These are phyloP conservation scores for Nectriaceae sp. DNA, from an alignment of 2,329 filamentous ascomycete species.

Conservation along the genomic window DNA sequence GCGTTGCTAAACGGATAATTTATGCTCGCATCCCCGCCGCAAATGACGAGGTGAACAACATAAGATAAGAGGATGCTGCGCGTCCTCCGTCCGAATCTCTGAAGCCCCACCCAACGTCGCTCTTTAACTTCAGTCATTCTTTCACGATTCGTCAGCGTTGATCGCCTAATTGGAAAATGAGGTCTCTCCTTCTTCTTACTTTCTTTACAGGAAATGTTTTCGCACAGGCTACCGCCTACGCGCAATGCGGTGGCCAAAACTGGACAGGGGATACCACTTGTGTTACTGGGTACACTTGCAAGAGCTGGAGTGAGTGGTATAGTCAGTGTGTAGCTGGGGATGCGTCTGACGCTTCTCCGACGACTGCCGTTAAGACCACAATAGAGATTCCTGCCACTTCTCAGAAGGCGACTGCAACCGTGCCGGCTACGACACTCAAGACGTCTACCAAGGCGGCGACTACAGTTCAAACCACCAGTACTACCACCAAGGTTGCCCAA, in stretches of 20 bases:
- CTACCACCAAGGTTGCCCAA: not conserved
- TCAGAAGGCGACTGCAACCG: not conserved
- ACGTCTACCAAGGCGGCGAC: no score
- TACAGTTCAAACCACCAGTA: no score
- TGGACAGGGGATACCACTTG: constrained; percentile 3
- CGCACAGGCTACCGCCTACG: not conserved
- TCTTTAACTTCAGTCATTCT: not conserved
- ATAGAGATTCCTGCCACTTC: not conserved
- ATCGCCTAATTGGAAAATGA: not conserved
- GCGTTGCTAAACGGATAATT: no score
- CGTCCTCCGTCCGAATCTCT: no score
- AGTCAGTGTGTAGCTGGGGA: not conserved
- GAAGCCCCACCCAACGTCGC: no score
- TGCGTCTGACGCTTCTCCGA: not conserved
- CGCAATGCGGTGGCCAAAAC: not conserved
- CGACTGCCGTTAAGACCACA: not conserved
- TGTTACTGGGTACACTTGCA: not conserved
- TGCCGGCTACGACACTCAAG: not conserved
- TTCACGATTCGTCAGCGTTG: not conserved
- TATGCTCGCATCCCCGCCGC: no score
- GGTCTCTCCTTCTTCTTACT: not conserved
- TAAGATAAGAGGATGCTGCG: no score
- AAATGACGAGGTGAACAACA: no score
- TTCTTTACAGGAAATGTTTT: not conserved
- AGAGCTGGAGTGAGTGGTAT: not conserved